phyloP scores from a whole-genome alignment of 129 eudicot species.

The Arctium lappa region DNA sequence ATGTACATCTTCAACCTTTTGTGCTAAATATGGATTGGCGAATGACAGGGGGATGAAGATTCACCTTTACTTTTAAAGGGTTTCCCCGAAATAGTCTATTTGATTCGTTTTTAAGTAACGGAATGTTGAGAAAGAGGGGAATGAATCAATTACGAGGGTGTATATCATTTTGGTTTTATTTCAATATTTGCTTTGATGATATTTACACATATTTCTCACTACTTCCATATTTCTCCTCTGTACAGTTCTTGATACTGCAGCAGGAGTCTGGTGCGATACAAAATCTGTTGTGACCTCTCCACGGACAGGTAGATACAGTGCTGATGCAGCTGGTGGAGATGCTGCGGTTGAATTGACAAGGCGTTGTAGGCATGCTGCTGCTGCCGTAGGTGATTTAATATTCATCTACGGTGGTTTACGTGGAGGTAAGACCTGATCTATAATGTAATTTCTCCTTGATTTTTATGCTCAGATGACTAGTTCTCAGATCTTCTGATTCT shows the following conservation, averaged over 20 bases:
- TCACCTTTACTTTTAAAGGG: not conserved
- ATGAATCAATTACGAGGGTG: not conserved
- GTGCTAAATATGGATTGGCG: not conserved
- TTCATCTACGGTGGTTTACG: constrained; percentile 95
- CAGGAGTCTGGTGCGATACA: constrained; percentile 87
- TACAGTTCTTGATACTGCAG: constrained; percentile 82
- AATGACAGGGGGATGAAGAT: not conserved
- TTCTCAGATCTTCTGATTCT: not conserved
- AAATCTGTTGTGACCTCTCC: constrained; percentile 78
- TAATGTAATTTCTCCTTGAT: not conserved
- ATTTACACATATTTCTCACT: not conserved
- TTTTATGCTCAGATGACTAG: not conserved
- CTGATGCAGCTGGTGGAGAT: constrained; percentile 88
- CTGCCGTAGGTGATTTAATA: constrained; percentile 89
- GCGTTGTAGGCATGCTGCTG: constrained; percentile 92
- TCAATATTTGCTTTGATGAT: constrained; percentile 1
- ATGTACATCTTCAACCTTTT: not conserved
- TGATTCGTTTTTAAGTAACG: not conserved
- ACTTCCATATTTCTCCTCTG: constrained; percentile 12
- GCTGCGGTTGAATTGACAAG: constrained; percentile 79
- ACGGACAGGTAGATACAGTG: constrained; percentile 78
- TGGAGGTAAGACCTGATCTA: constrained; percentile 66
- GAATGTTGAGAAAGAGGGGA: not conserved
- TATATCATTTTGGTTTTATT: not conserved
- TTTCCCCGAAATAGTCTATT: not conserved